A percentile compares a stretch with the other conserved stretches of the same genome.
These are phyloP conservation scores for Brassica cretica DNA, from an alignment of 345 rosid species.

Conservation along the genomic window DNA sequence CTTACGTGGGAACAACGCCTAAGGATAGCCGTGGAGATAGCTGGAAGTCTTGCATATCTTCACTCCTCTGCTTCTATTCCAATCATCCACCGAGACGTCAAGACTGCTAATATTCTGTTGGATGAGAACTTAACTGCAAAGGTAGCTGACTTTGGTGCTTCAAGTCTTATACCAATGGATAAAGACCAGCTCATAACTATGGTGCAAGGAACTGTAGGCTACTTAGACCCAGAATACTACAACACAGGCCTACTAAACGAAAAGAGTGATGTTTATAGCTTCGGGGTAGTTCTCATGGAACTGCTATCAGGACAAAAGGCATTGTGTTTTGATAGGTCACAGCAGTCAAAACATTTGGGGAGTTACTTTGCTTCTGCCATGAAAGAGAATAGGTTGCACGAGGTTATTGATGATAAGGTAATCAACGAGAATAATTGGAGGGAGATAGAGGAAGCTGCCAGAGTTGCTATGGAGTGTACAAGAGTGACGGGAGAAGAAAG, in stretches of 20 bases:
- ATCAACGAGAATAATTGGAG: neutral
- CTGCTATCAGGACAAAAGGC: neutral
- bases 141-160: slow-evolving; percentile 3
- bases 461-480: neutral
- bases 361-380: neutral
- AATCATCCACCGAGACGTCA: slow-evolving; percentile 46
- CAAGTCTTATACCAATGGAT: slow-evolving; percentile 6
- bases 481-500: neutral
- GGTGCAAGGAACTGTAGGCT: slow-evolving; percentile 49
- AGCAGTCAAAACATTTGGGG: neutral
- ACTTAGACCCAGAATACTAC: slow-evolving; percentile 1
- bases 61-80: slow-evolving; percentile 44
- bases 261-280: neutral
- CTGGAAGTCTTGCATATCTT: slow-evolving; percentile 40
- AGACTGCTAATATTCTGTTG: slow-evolving; percentile 45
- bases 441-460: neutral
- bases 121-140: slow-evolving; percentile 27
- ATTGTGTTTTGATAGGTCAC: neutral
- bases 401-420: neutral
- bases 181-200: slow-evolving; percentile 36
- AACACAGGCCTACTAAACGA: neutral
- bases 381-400: neutral
- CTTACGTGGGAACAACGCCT: slow-evolving; percentile 39
- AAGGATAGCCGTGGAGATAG: slow-evolving; percentile 41
- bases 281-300: neutral